These are phyloP conservation scores for Suillus variegatus DNA, from an alignment of 768 basidiomycete species.

Conservation along the genomic window DNA sequence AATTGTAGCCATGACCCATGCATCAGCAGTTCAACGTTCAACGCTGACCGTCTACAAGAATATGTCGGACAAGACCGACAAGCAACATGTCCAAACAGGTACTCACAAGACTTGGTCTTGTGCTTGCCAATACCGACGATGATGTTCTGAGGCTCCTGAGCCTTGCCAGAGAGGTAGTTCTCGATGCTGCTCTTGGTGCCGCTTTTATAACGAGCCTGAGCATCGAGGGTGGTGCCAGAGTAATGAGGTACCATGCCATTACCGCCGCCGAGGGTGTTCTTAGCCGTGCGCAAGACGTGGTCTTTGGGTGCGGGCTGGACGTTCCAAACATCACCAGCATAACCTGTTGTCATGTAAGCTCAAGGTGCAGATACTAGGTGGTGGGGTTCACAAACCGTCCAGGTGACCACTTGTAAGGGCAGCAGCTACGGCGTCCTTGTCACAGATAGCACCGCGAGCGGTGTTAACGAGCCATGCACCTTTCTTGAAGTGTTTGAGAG, in stretches of 20 bases:
- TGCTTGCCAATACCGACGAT: constrained; percentile 71
- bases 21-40: constrained; percentile 5
- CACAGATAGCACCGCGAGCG: constrained; percentile 89
- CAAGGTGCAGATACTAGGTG: background rate
- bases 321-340: constrained; percentile 74
- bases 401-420: constrained; percentile 82
- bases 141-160: constrained; percentile 78
- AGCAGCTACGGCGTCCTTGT: constrained; percentile 75
- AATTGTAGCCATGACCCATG: constrained; percentile 33
- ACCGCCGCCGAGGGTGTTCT: constrained; percentile 79
- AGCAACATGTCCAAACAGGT: background rate
- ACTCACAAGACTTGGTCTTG: constrained; percentile 48
- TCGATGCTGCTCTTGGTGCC: constrained; percentile 71
- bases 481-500: constrained; percentile 87
- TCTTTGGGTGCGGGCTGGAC: constrained; percentile 85
- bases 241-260: constrained; percentile 92
- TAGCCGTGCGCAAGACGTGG: constrained; percentile 83
- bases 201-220: constrained; percentile 81
- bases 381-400: constrained; percentile 39
- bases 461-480: constrained; percentile 94
- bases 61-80: background rate
- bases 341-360: constrained; percentile 17
- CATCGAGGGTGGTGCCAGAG: constrained; percentile 88
- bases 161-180: constrained; percentile 62
- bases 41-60: constrained; percentile 12